Conservation (phyloP, 345 rosid genomes). For the Luvunga scandens region DNA sequence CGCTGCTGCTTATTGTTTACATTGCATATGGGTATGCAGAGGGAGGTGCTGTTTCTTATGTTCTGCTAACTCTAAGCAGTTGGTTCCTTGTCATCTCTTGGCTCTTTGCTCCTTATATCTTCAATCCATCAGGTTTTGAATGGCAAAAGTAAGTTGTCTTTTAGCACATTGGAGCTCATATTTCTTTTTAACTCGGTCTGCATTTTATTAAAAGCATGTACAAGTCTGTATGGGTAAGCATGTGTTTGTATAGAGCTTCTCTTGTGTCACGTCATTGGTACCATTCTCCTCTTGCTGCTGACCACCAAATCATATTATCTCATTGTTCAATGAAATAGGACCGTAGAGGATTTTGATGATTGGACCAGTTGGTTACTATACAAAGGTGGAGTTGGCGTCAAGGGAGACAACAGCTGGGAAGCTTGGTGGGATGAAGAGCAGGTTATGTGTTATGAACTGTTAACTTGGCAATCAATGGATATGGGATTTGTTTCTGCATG, state of each 20-base stretch:
- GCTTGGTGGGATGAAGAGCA: constrained; percentile 99
- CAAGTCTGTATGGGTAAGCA: no score
- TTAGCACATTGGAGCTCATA: no score
- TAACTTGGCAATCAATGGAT: neutral
- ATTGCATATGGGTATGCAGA: constrained; percentile 86
- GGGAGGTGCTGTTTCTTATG: constrained; percentile 69
- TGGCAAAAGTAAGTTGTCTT: constrained; percentile 87
- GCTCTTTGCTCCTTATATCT: constrained; percentile 98
- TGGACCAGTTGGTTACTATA: constrained; percentile 97
- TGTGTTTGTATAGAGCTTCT: no score
- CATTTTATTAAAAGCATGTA: no score
- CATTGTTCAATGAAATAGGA: constrained; percentile 49
- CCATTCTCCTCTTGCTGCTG: neutral
- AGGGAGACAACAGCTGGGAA: constrained; percentile 99
- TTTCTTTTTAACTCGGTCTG: no score
- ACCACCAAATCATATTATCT: neutral
- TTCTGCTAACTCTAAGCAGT: constrained; percentile 86
- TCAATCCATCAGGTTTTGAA: constrained; percentile 99
- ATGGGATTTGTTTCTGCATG: neutral
- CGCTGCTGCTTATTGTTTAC: constrained; percentile 85
- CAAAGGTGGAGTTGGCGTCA: constrained; percentile 98
- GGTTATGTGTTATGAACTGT: constrained; percentile 38
- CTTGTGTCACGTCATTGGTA: neutral
- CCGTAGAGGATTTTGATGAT: constrained; percentile 97
- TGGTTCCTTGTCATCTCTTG: constrained; percentile 98